Percentiles rank a stretch among this genome's conserved stretches.
phyloP scores from a whole-genome alignment of 2,329 filamentous ascomycete species.

The Diaporthe helianthi region DNA sequence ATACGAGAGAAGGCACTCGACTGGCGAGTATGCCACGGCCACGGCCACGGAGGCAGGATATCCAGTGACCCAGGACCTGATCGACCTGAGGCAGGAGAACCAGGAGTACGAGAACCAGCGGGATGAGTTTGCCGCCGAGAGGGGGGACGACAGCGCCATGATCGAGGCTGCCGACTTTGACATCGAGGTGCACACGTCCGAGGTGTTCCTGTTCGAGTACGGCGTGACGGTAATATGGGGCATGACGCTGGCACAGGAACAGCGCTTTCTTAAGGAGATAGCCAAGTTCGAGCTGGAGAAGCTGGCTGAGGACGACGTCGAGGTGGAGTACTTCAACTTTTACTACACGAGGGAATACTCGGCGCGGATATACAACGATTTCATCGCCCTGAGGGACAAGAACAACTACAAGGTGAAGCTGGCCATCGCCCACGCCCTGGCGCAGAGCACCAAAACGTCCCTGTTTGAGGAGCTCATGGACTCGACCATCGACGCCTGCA shows the following conservation, averaged over 20 bases:
- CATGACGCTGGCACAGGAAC: slow-evolving; percentile 90
- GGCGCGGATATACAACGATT: slow-evolving; percentile 98
- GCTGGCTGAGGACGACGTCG: slow-evolving; percentile 84
- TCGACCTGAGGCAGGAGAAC: slow-evolving; percentile 61
- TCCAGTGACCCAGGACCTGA: slow-evolving; percentile 67
- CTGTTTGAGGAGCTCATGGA: slow-evolving; percentile 96
- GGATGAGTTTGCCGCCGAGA: slow-evolving; percentile 39
- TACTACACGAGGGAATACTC: slow-evolving; percentile 99
- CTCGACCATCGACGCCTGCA: slow-evolving; percentile 90
- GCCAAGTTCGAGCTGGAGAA: slow-evolving; percentile 94
- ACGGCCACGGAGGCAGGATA: slow-evolving; percentile 46
- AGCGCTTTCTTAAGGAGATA: slow-evolving; percentile 90
- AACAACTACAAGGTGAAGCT: slow-evolving; percentile 98
- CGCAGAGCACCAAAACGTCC: slow-evolving; percentile 97
- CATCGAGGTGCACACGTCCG: slow-evolving; percentile 86
- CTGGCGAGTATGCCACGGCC: slow-evolving; percentile 58
- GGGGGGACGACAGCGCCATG: slow-evolving; percentile 43
- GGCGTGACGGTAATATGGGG: slow-evolving; percentile 98
- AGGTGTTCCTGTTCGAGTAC: slow-evolving; percentile 96
- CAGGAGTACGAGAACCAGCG: slow-evolving; percentile 45
- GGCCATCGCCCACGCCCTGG: slow-evolving; percentile 92
- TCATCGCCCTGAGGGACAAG: slow-evolving; percentile 93
- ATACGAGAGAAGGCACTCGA: slow-evolving; percentile 75
- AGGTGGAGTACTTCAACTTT: slow-evolving; percentile 98
- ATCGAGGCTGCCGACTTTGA: slow-evolving; percentile 74